Evolutionary conservation across 805 yeast genomes (phyloP).

Genomic region (Ogataea nakhonphanomensis): DNA sequence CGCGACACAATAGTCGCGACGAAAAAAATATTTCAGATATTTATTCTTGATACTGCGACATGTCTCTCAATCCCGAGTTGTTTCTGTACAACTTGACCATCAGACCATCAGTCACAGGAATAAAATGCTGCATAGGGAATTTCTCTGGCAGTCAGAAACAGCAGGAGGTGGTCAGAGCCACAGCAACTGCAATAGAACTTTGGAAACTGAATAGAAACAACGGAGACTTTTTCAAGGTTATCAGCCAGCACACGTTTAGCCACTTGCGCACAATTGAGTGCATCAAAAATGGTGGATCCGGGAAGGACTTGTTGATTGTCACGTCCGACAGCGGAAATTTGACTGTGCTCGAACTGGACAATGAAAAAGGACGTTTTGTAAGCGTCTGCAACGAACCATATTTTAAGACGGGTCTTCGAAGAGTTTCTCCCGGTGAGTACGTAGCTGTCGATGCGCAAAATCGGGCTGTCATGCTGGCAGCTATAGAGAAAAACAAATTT

Average conservation of each 20-base stretch:
- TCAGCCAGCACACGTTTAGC: constrained; percentile 51
- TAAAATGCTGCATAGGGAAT: constrained; percentile 60
- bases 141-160: constrained; percentile 52
- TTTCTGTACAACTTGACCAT: constrained; percentile 69
- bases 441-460: constrained; percentile 67
- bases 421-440: constrained; percentile 73
- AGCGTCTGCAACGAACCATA: constrained; percentile 58
- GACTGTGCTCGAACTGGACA: constrained; percentile 39
- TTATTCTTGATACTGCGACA: constrained; percentile 1
- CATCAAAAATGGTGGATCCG: constrained; percentile 50
- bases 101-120: constrained; percentile 52
- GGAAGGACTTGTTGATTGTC: constrained; percentile 56
- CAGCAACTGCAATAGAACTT: constrained; percentile 52
- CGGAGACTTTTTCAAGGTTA: constrained; percentile 49
- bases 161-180: constrained; percentile 63
- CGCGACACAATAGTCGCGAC: constrained; percentile 12
- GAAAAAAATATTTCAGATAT: constrained; percentile 4
- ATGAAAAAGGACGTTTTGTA: constrained; percentile 33
- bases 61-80: constrained; percentile 35
- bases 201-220: constrained; percentile 49
- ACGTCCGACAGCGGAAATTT: constrained; percentile 81
- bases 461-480: constrained; percentile 65
- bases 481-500: constrained; percentile 72
- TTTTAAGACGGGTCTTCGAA: constrained; percentile 69
- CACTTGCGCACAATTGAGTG: constrained; percentile 51